Evolutionary conservation across 495 filamentous ascomycete species (phyloP), one percentile per base, ranked within the genome.

Genomic region (Bathelium albidoporum): DNA sequence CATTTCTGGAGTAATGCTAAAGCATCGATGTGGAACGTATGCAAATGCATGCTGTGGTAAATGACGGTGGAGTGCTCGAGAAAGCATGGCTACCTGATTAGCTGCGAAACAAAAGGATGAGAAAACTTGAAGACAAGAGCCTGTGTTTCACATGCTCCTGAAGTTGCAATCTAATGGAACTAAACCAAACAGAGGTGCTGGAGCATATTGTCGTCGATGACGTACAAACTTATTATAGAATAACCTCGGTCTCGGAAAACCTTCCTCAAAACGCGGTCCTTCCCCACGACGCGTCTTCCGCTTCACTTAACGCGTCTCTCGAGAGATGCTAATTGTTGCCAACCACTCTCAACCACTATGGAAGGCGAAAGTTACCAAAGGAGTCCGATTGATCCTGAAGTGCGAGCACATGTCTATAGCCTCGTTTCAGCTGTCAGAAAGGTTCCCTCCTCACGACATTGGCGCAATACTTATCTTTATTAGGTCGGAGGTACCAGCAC

Each of bases 401-500:
- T 95, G 68, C 87, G 90, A 67, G 89, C 89, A 31, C 86, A 96
- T 78, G 85, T 97, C 69, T 91, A 88, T 76, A 93, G 88, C 76
- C 83, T 97, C 60, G 89, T 95, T 62, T 89, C 89, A 64, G 93
- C 92, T 63, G 91, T 96, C 82, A 72, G 89, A 87, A 10, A 26
- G 11, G n/a, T 7, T n/a, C n/a, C 10, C 14, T 16, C 0, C 55
- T 11, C 49, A n/a, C 32, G 16, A 49, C 29, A 41, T 39, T 28
- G 0, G 22, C 34, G 32, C 32, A 10, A 59, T 32, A 58, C n/a
- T 49, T 24, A 53, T 39, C 31, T 68, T 68, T 41, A 9, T 60
- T 71, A 96, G 91, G 85, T 97, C 64, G 94, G 94, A 74, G 94
- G 95, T 28, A 84, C 85, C 68, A 87, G 89, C 70, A 83, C 86